Percentiles rank a stretch among this genome's conserved stretches.
Conservation (phyloP, 305 asterid genomes). For the Coffea humblotiana region DNA sequence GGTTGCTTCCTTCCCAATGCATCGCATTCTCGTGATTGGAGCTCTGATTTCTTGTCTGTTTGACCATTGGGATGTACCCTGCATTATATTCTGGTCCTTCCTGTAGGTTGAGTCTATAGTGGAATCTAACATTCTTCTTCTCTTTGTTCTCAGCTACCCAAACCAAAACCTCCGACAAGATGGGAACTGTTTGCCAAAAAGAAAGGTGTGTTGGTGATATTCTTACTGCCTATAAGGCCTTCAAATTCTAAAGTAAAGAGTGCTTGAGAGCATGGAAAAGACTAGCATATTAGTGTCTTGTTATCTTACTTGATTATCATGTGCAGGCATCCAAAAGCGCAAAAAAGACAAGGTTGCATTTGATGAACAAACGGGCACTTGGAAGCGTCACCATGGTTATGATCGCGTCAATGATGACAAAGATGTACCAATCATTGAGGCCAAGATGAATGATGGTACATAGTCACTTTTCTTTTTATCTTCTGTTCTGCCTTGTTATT, state of each 20-base stretch:
- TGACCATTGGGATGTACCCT: not conserved
- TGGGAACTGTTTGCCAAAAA: conserved; percentile 90
- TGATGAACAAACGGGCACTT: conserved; percentile 76
- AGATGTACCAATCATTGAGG: conserved; percentile 89
- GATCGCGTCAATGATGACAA: conserved; percentile 91
- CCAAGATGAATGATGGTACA: conserved; percentile 86
- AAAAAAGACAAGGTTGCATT: conserved; percentile 79
- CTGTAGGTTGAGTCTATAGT: conserved; percentile 3
- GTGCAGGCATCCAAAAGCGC: conserved; percentile 64
- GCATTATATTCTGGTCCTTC: not conserved
- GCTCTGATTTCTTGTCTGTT: not conserved
- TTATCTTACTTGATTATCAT: conserved; percentile 15
- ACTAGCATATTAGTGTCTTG: not conserved
- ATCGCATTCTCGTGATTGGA: not conserved
- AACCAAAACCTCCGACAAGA: conserved; percentile 89
- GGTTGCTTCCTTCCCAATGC: too few species aligned
- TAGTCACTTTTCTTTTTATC: not conserved
- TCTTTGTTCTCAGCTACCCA: conserved; percentile 72
- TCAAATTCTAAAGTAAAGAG: not conserved
- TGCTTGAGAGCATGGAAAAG: not conserved
- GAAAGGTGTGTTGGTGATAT: conserved; percentile 56
- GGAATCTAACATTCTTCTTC: conserved; percentile 6
- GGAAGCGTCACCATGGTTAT: conserved; percentile 95
- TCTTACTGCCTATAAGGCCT: not conserved
- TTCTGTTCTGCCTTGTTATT: too few species aligned